A percentile compares a stretch with the other conserved stretches of the same genome.
Evolutionary conservation across 2,329 filamentous ascomycete species (phyloP).

Genomic region (Trichoderma atrobrunneum): DNA sequence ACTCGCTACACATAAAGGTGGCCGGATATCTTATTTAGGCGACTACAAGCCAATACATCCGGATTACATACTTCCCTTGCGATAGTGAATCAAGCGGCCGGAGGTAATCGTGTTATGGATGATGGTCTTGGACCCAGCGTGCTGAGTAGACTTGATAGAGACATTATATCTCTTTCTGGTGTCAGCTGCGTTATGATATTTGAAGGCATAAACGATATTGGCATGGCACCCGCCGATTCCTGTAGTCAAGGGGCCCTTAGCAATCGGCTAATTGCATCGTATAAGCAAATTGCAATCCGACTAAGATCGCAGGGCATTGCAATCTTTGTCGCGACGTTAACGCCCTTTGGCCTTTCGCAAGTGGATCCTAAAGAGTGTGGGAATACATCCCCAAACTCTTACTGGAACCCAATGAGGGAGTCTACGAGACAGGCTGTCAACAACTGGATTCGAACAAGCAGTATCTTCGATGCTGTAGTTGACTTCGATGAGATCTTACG

Average conservation of each 20-base stretch:
- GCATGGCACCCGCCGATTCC: neutral
- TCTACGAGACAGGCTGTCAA: neutral
- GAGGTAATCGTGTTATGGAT: neutral
- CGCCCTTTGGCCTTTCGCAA: neutral
- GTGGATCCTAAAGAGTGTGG: neutral
- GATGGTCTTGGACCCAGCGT: neutral
- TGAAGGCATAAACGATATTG: neutral
- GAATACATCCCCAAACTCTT: neutral
- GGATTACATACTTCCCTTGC: neutral
- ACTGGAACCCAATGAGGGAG: neutral
- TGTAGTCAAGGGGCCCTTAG: neutral
- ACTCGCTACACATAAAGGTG: neutral
- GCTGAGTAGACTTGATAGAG: neutral
- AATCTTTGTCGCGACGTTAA: neutral
- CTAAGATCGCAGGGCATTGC: neutral
- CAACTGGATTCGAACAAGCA: neutral
- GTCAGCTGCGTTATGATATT: neutral
- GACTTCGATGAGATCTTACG: neutral
- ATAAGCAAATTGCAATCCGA: neutral
- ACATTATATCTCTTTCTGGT: neutral
- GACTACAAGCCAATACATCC: neutral
- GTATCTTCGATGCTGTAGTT: neutral
- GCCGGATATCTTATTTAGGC: neutral
- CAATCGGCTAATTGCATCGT: neutral
- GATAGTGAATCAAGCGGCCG: neutral